phyloP scores from a whole-genome alignment of 345 rosid genomes.

The Acer saccharum region DNA sequence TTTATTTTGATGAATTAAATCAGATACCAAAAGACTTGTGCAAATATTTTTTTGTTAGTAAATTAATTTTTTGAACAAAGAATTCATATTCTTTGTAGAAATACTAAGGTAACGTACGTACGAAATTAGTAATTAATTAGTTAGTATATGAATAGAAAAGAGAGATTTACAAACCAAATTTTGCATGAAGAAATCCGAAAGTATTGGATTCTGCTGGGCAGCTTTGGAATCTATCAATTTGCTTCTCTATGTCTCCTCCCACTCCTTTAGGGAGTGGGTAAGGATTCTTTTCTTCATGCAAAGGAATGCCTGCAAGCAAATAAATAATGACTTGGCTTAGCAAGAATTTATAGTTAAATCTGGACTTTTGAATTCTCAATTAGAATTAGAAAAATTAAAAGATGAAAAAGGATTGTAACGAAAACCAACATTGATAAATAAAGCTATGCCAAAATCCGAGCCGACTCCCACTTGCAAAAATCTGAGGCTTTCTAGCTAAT shows the following conservation, averaged over 20 bases:
- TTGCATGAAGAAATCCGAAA: background rate
- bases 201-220: background rate
- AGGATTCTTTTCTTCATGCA: background rate
- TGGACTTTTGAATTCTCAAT: no score
- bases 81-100: no score
- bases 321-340: no score
- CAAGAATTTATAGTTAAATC: no score
- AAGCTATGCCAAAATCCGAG: conserved; percentile 1
- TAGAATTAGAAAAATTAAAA: background rate
- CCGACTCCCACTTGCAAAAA: conserved; percentile 3
- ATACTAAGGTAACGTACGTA: no score
- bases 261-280: background rate
- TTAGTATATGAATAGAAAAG: background rate
- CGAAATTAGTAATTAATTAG: no score
- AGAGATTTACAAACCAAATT: background rate
- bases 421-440: background rate
- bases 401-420: background rate
- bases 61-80: no score
- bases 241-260: background rate
- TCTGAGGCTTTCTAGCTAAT: background rate
- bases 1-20: background rate
- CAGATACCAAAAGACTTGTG: no score
- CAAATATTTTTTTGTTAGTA: no score
- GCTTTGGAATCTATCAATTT: background rate
- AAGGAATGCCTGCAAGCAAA: conserved; percentile 9